Evolutionary conservation across 305 asterid species (phyloP).

Genomic region (Solanum hybrid): DNA sequence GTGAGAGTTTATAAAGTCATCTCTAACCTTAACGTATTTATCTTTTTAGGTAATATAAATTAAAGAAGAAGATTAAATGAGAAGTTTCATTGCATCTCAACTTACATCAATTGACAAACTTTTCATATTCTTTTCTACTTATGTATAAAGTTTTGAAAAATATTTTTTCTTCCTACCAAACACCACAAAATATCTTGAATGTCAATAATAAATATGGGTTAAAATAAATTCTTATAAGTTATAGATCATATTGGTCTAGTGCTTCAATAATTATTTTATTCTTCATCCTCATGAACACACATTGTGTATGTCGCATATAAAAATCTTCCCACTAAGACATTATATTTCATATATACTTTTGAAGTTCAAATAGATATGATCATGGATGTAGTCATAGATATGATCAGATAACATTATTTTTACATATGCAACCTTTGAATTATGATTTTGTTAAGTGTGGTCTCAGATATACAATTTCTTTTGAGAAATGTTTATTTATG

Average conservation of each 20-base stretch:
- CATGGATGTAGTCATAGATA: background rate
- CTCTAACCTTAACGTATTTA: background rate
- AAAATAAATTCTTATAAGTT: too few species aligned
- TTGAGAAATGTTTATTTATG: background rate
- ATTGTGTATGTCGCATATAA: background rate
- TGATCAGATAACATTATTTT: background rate
- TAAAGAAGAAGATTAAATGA: background rate
- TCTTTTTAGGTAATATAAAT: background rate
- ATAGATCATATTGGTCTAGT: background rate
- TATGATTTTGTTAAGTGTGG: background rate
- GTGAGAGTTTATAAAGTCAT: background rate
- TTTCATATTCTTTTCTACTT: background rate
- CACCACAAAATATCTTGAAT: background rate
- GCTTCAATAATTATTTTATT: background rate
- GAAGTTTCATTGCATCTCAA: background rate
- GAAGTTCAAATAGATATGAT: background rate
- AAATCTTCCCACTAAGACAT: background rate
- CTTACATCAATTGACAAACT: background rate
- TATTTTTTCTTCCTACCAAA: background rate
- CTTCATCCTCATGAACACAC: background rate
- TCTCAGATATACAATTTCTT: too few species aligned
- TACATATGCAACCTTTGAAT: background rate
- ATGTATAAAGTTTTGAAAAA: too few species aligned
- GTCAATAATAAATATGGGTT: too few species aligned
- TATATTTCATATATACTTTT: too few species aligned